Conservation (phyloP, 1,139 yeast species). For the Schizosaccharomyces versatilis region DNA sequence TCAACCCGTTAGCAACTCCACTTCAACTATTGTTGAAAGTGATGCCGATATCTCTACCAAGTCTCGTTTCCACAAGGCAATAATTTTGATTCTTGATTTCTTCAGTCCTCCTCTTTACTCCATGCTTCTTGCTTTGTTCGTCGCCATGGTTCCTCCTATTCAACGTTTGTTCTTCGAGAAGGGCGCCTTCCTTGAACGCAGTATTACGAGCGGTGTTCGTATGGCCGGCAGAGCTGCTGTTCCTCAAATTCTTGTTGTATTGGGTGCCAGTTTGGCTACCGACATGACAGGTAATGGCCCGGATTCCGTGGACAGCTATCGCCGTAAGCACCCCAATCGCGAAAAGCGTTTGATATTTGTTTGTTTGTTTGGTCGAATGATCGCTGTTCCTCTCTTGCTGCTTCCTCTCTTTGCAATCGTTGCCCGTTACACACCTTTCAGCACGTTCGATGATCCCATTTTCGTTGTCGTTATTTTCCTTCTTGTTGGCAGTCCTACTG, state of each 20-base stretch:
- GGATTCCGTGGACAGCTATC: conserved; percentile 14
- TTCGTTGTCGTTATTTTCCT: conserved; percentile 56
- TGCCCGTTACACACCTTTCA: conserved; percentile 42
- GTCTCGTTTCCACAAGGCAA: background rate
- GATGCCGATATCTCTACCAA: background rate
- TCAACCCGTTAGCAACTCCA: no score
- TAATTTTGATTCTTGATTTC: background rate
- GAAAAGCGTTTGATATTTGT: conserved; percentile 35
- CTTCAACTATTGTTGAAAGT: no score
- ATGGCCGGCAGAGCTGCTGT: conserved; percentile 77
- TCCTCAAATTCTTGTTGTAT: conserved; percentile 46
- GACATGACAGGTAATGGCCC: conserved; percentile 13
- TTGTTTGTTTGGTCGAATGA: conserved; percentile 53
- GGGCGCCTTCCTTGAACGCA: conserved; percentile 49
- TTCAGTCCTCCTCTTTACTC: conserved; percentile 56
- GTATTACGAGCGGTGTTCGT: conserved; percentile 50
- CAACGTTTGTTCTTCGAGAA: conserved; percentile 39
- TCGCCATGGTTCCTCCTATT: conserved; percentile 57
- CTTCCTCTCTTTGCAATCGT: conserved; percentile 45
- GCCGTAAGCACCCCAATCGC: conserved; percentile 31
- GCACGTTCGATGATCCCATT: conserved; percentile 66
- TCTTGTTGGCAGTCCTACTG: conserved; percentile 12
- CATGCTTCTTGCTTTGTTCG: conserved; percentile 60
- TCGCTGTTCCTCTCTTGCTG: conserved; percentile 44
- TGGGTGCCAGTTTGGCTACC: conserved; percentile 32